Evolutionary conservation across 306 rosid genomes (phyloP).

Genomic region (Gillenia trifoliata): DNA sequence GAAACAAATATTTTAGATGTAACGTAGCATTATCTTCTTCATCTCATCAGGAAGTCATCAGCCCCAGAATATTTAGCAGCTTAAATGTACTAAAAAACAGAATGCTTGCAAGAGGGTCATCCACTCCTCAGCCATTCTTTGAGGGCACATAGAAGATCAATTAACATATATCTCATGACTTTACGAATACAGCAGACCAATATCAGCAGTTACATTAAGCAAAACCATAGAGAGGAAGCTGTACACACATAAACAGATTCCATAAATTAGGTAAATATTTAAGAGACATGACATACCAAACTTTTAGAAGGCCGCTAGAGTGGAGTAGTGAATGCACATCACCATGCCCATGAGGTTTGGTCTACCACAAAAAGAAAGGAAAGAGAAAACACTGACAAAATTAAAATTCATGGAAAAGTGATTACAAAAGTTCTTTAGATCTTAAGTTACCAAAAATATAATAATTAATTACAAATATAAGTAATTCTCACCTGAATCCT

Average conservation of each 20-base stretch:
- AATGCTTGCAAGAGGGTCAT: background rate
- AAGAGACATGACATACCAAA: constrained; percentile 54
- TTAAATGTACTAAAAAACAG: background rate
- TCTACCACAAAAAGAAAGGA: constrained; percentile 44
- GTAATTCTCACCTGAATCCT: constrained; percentile 68
- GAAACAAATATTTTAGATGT: background rate
- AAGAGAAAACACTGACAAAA: background rate
- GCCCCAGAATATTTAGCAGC: background rate
- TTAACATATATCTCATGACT: background rate
- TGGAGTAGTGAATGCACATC: constrained; percentile 92
- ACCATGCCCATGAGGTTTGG: constrained; percentile 99
- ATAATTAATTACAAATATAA: background rate
- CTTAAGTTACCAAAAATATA: background rate
- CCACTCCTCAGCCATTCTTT: background rate
- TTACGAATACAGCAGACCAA: background rate
- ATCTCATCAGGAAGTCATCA: background rate
- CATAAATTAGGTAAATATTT: constrained; percentile 13
- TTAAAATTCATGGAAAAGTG: background rate
- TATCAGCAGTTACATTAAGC: background rate
- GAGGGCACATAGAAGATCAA: background rate
- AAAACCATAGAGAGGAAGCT: constrained; percentile 5
- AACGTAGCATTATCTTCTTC: background rate
- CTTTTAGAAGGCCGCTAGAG: constrained; percentile 84
- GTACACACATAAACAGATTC: background rate
- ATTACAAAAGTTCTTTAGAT: background rate